Base-by-base conservation (phyloP, 2,329 filamentous ascomycete species). In the Fonsecaea pugnacius region DNA sequence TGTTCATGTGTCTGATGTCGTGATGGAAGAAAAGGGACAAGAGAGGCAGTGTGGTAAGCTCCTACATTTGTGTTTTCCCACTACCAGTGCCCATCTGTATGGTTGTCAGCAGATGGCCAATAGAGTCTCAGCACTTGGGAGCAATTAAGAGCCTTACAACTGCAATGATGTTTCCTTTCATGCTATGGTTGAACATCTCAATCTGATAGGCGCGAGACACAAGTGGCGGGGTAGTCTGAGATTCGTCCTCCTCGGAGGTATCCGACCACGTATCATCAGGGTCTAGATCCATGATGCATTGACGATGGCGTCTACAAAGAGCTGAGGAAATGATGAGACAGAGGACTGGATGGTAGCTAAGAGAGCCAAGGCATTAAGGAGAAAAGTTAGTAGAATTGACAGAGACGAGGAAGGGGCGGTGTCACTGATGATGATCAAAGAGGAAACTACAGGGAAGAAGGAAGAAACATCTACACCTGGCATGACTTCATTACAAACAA, bases 81-180 rank as follows among this genome's bases (percentile, higher is more conserved):
- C 85, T 91, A 1, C 90, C 90, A 0, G 90, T 93, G 67, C 91
- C 89, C 90, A 92, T 92, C 89, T 90, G 66, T 21, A 21, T n/a
- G 33, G 62, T 12, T 9, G 32, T 68, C 16, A 76, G 60, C 36
- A 48, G 24, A 52, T 12, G 6, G 32, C 68, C 16, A 76, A 60
- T 40, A 48, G 24, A 52, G 30, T 43, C 38, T 32, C 55, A 43
- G 52, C 48, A 56, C 60, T 27, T 14, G 43, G 10, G n/a, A 21
- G 27, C 3, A 30, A 30, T 2, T 4, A 14, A 36, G 24, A 21
- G 46, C 70, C 76, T 69, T 78, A 91, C 89, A 30, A 86, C 86
- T 59, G 92, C 86, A 69, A 93, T 91, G 35, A 89, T 85, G 73
- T 92, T 93, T 53, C 82, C 78, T 65, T 83, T 82, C 70, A 91